Evolutionary conservation across 371 early-diverging fungal genomes (phyloP).

Genomic region (Rhizopus arrhizus): DNA sequence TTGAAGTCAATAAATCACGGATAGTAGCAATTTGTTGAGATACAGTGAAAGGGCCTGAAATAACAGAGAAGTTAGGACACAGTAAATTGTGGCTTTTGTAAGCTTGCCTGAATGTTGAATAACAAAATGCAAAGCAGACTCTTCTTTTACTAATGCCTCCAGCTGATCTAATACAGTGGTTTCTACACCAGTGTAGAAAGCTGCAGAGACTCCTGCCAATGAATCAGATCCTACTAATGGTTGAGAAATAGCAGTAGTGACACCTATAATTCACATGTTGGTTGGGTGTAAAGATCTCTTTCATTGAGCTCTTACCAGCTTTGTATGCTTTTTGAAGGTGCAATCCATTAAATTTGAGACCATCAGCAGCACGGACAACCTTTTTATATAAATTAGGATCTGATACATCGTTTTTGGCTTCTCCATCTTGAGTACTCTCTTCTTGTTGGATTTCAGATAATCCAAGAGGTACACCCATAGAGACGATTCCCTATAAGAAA

Average conservation of each 20-base stretch:
- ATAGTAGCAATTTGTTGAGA: conserved; percentile 70
- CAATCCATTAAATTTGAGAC: conserved; percentile 60
- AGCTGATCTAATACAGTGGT: conserved; percentile 45
- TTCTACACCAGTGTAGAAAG: conserved; percentile 59
- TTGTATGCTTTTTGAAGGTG: conserved; percentile 66
- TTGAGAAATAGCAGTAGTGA: conserved; percentile 58
- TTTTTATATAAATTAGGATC: conserved; percentile 30
- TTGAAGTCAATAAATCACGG: conserved; percentile 46
- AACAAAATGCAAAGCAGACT: conserved; percentile 63
- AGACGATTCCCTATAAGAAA: conserved; percentile 50
- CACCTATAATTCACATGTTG: conserved; percentile 31
- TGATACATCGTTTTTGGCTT: conserved; percentile 39
- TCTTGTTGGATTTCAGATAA: conserved; percentile 62
- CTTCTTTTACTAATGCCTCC: conserved; percentile 58
- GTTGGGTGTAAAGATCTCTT: background rate
- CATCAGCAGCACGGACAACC: conserved; percentile 59
- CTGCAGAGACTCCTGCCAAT: conserved; percentile 59
- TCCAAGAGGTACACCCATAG: conserved; percentile 57
- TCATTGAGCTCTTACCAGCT: conserved; percentile 47
- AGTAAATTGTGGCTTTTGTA: no score
- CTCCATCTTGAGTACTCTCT: conserved; percentile 57
- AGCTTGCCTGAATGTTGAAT: conserved; percentile 38
- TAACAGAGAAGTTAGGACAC: background rate
- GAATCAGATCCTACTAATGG: conserved; percentile 40
- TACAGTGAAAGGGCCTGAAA: conserved; percentile 42